Base-by-base conservation (phyloP, 2,329 filamentous ascomycete genomes). In the Endocalyx cinctus region DNA sequence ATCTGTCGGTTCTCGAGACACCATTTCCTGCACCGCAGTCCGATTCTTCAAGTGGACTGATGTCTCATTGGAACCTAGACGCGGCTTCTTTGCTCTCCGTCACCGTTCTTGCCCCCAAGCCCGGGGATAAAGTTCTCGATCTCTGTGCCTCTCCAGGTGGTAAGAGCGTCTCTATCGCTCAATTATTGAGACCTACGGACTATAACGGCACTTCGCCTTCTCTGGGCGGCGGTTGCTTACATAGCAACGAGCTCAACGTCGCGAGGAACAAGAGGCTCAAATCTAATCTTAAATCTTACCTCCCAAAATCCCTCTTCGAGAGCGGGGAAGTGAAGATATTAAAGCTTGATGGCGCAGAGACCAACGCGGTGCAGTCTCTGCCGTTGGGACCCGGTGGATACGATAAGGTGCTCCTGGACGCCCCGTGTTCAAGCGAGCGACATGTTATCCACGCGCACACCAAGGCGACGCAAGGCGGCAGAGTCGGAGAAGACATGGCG, bases 331-430 rank as follows among this genome's bases (percentile, higher is more conserved):
- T 51, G 5, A 43, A 36, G 31, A 46, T 52, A 6, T 29, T 55
- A 19, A 47, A 43, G 20, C 35, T 54, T 17, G 52, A 55, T 31
- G 52, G 47, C 17, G 34, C 51, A 5, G 47, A 52, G 12, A 26
- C 43, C 14, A 48, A 46, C 8, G 42, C 48, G 6, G 36, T 51
- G 10, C 46, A 46, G n/a, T 43, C 45, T 17, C 42, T 57, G 1
- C 50, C 52, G 0, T 44, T 51, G 6, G 55, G 56, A 0, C 40
- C 47, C 1, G 53, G 51, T 3, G 53, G 55, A 7, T 66, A 62
- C 38, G 62, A 65, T 35, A 60, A 58, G 31, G 58, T 64, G 1
- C 49, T 65, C 4, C 48, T 64, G 5, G 62, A 66, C 35, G 60
- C 60, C 4, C 60, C 62, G 11, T 64, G 62, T 38, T 64, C 59